phyloP scores from a whole-genome alignment of 306 rosid genomes.

The Biancaea sappan region DNA sequence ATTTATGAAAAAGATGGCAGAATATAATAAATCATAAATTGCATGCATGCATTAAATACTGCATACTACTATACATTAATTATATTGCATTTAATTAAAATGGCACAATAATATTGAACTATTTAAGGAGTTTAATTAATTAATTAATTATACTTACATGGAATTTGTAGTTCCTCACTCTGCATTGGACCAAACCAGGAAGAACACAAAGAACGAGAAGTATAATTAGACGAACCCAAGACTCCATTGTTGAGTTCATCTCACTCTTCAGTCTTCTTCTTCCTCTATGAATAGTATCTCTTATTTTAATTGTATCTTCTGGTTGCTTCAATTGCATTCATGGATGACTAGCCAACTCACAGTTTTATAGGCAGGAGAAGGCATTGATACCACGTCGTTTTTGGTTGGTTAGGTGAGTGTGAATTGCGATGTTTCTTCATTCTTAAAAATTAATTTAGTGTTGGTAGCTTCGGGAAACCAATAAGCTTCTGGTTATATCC shows the following conservation, averaged over 20 bases:
- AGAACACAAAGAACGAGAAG: slow-evolving; percentile 60
- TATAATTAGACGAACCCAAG: slow-evolving; percentile 48
- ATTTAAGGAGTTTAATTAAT: no score
- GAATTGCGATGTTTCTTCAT: slow-evolving; percentile 29
- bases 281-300: background rate
- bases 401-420: slow-evolving; percentile 76
- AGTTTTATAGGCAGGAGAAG: slow-evolving; percentile 53
- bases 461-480: background rate
- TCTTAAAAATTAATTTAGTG: slow-evolving; percentile 55
- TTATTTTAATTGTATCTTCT: slow-evolving; percentile 19
- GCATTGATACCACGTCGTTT: slow-evolving; percentile 77
- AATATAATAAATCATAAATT: slow-evolving; percentile 7
- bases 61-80: background rate
- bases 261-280: slow-evolving; percentile 19
- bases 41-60: background rate
- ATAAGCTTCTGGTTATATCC: background rate
- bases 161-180: slow-evolving; percentile 72
- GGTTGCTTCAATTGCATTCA: slow-evolving; percentile 39
- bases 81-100: no score
- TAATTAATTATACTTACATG: slow-evolving; percentile 66
- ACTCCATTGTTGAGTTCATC: slow-evolving; percentile 45
- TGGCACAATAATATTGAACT: background rate
- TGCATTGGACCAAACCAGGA: slow-evolving; percentile 77
- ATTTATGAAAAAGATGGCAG: background rate
- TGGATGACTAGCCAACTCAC: slow-evolving; percentile 48